Conservation (phyloP, 345 rosid genomes). For the Linum trigynum region DNA sequence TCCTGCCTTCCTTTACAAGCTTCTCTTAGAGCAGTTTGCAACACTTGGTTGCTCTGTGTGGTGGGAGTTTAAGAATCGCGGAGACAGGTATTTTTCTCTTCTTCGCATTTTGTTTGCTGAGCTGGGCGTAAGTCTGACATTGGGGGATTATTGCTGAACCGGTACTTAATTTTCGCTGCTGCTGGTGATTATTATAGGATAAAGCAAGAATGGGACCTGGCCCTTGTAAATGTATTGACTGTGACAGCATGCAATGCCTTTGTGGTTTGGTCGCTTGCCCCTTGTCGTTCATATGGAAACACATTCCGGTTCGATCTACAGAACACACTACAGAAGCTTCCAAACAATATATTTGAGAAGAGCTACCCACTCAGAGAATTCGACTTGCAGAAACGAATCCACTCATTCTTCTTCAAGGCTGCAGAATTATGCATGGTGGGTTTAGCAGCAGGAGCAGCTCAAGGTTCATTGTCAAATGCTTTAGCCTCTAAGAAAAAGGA, state of each 20-base stretch:
- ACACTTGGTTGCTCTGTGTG: slow-evolving; percentile 77
- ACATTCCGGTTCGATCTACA: slow-evolving; percentile 85
- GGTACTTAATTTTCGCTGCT: slow-evolving; percentile 13
- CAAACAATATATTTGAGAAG: slow-evolving; percentile 82
- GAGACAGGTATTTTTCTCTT: slow-evolving; percentile 46
- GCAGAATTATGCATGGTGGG: slow-evolving; percentile 83
- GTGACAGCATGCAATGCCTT: slow-evolving; percentile 75
- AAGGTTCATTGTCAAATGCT: slow-evolving; percentile 67
- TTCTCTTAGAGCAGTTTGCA: slow-evolving; percentile 81
- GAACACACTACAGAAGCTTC: slow-evolving; percentile 91
- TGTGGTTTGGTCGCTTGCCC: slow-evolving; percentile 88
- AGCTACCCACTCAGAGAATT: slow-evolving; percentile 91
- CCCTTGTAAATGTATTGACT: slow-evolving; percentile 75
- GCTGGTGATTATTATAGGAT: slow-evolving; percentile 29
- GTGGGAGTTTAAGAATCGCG: slow-evolving; percentile 87
- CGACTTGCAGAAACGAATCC: slow-evolving; percentile 73
- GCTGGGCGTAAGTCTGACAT: neutral
- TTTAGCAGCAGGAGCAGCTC: slow-evolving; percentile 59
- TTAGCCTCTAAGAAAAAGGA: slow-evolving; percentile 65
- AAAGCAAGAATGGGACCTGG: slow-evolving; percentile 94
- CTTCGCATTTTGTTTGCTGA: neutral
- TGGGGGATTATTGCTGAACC: slow-evolving; percentile 9
- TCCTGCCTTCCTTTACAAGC: slow-evolving; percentile 75
- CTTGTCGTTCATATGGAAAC: slow-evolving; percentile 89
- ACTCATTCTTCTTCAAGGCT: slow-evolving; percentile 76